phyloP scores from a whole-genome alignment of 2,329 filamentous ascomycete genomes.

The Aspergillus sclerotialis region DNA sequence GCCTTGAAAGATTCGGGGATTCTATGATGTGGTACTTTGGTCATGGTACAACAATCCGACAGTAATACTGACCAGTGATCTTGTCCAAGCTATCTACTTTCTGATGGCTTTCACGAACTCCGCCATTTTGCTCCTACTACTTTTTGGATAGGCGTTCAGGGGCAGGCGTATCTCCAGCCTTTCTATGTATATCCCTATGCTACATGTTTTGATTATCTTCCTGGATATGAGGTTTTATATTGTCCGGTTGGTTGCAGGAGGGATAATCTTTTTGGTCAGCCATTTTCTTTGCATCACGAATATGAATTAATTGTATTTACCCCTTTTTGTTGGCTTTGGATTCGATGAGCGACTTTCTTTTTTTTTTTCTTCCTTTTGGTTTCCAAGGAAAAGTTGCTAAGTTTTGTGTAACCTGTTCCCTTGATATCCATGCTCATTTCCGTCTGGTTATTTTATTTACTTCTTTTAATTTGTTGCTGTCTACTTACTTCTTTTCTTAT shows the following conservation, averaged over 20 bases:
- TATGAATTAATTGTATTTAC: constrained; percentile 3
- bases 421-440: constrained; percentile 10
- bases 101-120: no score
- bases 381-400: constrained; percentile 13
- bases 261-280: constrained; percentile 3
- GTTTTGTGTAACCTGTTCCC: constrained; percentile 13
- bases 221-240: no score
- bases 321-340: constrained; percentile 8
- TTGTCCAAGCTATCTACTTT: no score
- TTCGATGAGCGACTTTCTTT: constrained; percentile 9
- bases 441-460: neutral
- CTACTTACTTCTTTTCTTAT: neutral
- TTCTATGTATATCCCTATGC: no score
- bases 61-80: no score
- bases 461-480: neutral
- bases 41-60: no score
- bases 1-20: constrained; percentile 97
- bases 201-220: no score
- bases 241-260: no score
- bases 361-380: constrained; percentile 13
- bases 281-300: neutral
- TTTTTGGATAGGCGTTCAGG: no score
- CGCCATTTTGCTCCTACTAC: no score
- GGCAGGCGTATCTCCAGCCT: no score
- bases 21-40: constrained; percentile 38